These are phyloP conservation scores for Penicillium sp. DNA, from an alignment of 2,329 filamentous ascomycete genomes.

Conservation along the genomic window DNA sequence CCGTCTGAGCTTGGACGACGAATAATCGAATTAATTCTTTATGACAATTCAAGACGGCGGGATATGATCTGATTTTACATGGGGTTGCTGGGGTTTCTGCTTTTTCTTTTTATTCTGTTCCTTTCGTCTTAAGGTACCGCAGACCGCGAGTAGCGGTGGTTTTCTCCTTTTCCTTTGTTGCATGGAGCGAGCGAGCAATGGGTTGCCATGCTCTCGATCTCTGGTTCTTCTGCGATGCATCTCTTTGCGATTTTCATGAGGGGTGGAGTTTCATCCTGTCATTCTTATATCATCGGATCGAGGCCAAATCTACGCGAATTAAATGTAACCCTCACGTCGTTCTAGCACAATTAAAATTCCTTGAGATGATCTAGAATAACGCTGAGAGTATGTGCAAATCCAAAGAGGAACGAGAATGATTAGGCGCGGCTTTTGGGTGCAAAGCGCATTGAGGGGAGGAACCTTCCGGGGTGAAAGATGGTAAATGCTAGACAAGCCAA, in stretches of 20 bases:
- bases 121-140: background rate
- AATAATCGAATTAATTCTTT: conserved; percentile 38
- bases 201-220: conserved; percentile 5
- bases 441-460: conserved; percentile 39
- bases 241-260: conserved; percentile 8
- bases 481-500: conserved; percentile 44
- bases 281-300: background rate
- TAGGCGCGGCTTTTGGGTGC: conserved; percentile 23
- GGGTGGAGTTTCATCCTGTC: conserved; percentile 5
- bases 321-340: background rate
- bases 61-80: conserved; percentile 12
- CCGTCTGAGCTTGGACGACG: conserved; percentile 70
- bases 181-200: conserved; percentile 20
- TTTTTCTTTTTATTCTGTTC: background rate
- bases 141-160: background rate
- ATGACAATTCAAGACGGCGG: conserved; percentile 7
- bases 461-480: conserved; percentile 47
- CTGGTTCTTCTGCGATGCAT: conserved; percentile 5
- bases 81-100: conserved; percentile 11
- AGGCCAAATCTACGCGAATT: background rate
- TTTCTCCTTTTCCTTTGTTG: background rate
- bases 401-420: background rate
- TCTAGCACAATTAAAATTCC: background rate
- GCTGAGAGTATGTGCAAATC: background rate
- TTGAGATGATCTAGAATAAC: background rate